A percentile compares a stretch with the other conserved stretches of the same genome.
These are phyloP conservation scores for Mortierella hygrophila DNA, from an alignment of 192 early-diverging fungal genomes.

Conservation along the genomic window DNA sequence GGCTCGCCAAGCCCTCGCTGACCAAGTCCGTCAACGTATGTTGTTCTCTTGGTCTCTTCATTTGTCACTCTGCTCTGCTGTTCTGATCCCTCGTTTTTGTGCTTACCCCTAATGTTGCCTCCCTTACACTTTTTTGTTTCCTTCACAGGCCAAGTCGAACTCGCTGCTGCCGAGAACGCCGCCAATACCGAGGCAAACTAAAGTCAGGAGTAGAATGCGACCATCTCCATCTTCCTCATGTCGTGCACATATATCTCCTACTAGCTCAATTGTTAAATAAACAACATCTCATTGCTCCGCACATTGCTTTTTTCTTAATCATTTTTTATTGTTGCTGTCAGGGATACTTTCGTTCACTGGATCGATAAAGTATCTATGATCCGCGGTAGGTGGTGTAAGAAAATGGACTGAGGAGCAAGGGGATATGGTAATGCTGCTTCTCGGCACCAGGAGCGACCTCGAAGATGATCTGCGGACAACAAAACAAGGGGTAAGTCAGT, in stretches of 20 bases:
- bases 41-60: background rate
- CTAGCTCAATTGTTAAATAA: background rate
- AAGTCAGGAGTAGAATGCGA: background rate
- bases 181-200: background rate
- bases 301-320: background rate
- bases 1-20: slow-evolving; percentile 32
- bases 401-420: slow-evolving; percentile 85
- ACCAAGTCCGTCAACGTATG: slow-evolving; percentile 55
- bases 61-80: background rate
- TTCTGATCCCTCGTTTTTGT: background rate
- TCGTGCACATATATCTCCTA: background rate
- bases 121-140: background rate
- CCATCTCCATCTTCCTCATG: background rate
- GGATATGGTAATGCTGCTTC: slow-evolving; percentile 90
- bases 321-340: background rate
- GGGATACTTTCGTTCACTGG: background rate
- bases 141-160: slow-evolving; percentile 22
- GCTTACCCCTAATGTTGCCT: background rate
- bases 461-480: slow-evolving; percentile 67
- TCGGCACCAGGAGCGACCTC: slow-evolving; percentile 71
- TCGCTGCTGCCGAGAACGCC: background rate
- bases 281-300: background rate
- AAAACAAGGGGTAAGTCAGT: background rate
- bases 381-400: slow-evolving; percentile 93
- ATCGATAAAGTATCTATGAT: slow-evolving; percentile 63